These are phyloP conservation scores for Pythium coloratum DNA, from an alignment of 352 stramenopile genomes.

Conservation along the genomic window DNA sequence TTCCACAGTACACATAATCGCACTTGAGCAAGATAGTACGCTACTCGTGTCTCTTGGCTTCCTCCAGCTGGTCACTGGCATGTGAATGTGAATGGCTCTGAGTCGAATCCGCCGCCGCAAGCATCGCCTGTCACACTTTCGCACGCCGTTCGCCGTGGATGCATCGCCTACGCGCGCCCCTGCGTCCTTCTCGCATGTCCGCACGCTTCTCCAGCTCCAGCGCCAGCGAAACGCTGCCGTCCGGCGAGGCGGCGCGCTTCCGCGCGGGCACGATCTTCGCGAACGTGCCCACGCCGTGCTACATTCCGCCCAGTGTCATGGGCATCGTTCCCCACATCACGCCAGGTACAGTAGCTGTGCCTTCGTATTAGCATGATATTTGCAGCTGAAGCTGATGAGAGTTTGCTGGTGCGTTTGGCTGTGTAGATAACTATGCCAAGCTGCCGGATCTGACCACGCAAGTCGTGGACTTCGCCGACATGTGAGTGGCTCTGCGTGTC, in stretches of 20 bases:
- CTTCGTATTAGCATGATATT: neutral
- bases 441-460: slow-evolving; percentile 58
- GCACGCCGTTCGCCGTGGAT: slow-evolving; percentile 11
- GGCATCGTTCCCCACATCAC: slow-evolving; percentile 76
- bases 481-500: slow-evolving; percentile 33
- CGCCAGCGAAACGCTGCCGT: slow-evolving; percentile 32
- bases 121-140: neutral
- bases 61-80: neutral
- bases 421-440: slow-evolving; percentile 62
- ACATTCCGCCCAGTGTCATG: slow-evolving; percentile 61
- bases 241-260: slow-evolving; percentile 31
- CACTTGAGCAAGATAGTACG: neutral
- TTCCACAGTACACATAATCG: neutral
- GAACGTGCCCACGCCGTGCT: slow-evolving; percentile 59
- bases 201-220: slow-evolving; percentile 20
- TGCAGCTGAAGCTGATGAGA: neutral
- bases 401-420: neutral
- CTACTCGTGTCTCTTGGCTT: neutral
- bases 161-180: slow-evolving; percentile 14
- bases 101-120: neutral
- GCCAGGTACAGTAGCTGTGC: slow-evolving; percentile 33
- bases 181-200: slow-evolving; percentile 11
- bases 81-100: slow-evolving; percentile 8
- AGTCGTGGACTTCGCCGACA: slow-evolving; percentile 69
- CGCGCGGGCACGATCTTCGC: slow-evolving; percentile 36